These are phyloP conservation scores for Pyrenula aspistea DNA, from an alignment of 495 filamentous ascomycete species.

Conservation along the genomic window DNA sequence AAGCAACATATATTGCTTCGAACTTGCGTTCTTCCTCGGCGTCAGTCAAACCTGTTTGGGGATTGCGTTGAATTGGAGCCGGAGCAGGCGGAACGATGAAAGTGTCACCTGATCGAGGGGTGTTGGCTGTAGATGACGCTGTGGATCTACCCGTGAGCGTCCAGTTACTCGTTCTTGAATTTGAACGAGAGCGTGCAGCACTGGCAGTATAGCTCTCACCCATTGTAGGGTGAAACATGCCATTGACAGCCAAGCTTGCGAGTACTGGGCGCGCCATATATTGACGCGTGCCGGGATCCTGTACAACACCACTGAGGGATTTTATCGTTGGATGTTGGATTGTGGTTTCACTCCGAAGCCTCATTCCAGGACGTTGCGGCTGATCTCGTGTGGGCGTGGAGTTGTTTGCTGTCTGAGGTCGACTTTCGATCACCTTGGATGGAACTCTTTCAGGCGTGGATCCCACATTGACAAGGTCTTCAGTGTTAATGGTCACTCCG, in stretches of 20 bases:
- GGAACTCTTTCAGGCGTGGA: neutral
- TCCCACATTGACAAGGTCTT: neutral
- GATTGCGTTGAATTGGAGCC: slow-evolving; percentile 30
- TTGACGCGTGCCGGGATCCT: neutral
- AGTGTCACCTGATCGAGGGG: slow-evolving; percentile 68
- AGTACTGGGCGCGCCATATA: neutral
- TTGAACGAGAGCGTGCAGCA: neutral
- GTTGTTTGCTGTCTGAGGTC: neutral
- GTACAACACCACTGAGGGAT: neutral
- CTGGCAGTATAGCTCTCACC: neutral
- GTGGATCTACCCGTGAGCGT: slow-evolving; percentile 32
- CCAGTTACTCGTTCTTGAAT: neutral
- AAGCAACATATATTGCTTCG: slow-evolving; percentile 63
- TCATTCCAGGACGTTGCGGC: slow-evolving; percentile 22
- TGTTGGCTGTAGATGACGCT: slow-evolving; percentile 40
- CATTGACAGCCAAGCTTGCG: neutral
- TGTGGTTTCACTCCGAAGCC: slow-evolving; percentile 50
- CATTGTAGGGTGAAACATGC: neutral
- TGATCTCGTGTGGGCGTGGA: slow-evolving; percentile 48
- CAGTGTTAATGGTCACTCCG: slow-evolving; percentile 15
- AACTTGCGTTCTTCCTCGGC: slow-evolving; percentile 68
- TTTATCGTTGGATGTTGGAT: slow-evolving; percentile 37
- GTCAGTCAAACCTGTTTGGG: slow-evolving; percentile 45
- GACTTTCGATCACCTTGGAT: neutral
- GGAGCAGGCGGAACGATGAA: slow-evolving; percentile 48